Evolutionary conservation across 106 monocot species (phyloP).

Genomic region (Acanthochlamys bracteata): DNA sequence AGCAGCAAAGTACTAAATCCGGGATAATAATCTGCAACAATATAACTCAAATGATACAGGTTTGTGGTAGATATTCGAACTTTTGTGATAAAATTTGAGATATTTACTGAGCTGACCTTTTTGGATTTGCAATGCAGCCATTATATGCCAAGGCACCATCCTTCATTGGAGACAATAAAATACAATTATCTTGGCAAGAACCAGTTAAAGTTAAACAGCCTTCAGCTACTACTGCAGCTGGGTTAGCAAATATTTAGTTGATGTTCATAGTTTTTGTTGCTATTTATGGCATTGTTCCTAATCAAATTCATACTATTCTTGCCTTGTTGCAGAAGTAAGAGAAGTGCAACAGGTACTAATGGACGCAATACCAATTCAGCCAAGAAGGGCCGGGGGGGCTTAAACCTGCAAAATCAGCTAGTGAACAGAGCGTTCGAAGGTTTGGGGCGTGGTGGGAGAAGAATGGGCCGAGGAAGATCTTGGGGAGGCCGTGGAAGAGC

Average conservation of each 20-base stretch:
- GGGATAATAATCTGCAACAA: conserved; percentile 74
- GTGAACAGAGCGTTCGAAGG: conserved; percentile 85
- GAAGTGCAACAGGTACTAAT: conserved; percentile 26
- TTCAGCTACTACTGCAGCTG: conserved; percentile 23
- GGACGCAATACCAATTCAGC: conserved; percentile 24
- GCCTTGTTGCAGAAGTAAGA: conserved; percentile 47
- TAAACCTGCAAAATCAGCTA: conserved; percentile 50
- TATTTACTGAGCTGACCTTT: not conserved
- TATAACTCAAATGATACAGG: conserved; percentile 87
- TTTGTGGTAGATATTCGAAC: conserved; percentile 5
- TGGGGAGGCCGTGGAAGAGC: conserved; percentile 63
- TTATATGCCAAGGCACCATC: conserved; percentile 81
- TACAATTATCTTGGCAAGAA: conserved; percentile 85
- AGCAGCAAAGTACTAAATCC: conserved; percentile 68
- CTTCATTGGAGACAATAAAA: conserved; percentile 78
- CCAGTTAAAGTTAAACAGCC: conserved; percentile 33
- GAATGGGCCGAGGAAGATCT: conserved; percentile 46
- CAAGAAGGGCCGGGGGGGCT: conserved; percentile 54
- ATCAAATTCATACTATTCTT: not conserved
- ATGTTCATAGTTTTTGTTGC: not conserved
- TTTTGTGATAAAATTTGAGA: not conserved
- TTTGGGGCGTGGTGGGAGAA: conserved; percentile 60
- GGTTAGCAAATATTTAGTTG: conserved; percentile 15
- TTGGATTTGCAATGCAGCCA: conserved; percentile 36
- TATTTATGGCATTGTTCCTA: not conserved